Base-by-base conservation (phyloP, 2,329 filamentous ascomycete species). In the Colletotrichum liaoningense region DNA sequence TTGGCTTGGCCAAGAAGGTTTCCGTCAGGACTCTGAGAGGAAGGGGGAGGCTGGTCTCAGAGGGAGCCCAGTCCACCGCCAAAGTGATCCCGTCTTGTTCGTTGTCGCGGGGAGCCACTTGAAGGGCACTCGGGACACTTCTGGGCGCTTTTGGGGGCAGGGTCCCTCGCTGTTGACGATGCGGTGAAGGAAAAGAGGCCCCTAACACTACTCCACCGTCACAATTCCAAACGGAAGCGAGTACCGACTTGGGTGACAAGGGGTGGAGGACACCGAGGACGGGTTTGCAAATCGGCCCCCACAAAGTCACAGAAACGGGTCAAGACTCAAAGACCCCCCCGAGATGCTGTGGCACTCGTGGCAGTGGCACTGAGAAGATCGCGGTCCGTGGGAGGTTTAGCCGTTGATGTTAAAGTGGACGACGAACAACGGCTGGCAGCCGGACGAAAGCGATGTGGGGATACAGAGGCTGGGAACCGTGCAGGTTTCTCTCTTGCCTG, bases 141-240 rank as follows among this genome's bases (percentile, higher is more conserved):
- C 64, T 63, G 64, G 69, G 57, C 64, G 58, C 54, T n/a, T 54
- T 56, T 24, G 38, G 57, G 66, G 59, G 30, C 42, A 68, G 62
- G 67, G 67, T 56, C 26, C 55, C 54, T 60, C 67, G 67, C 67
- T 57, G 70, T 46, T 42, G 46, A 73, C 70, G 67, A 73, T 73
- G 70, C 70, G 70, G 70, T 73, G 70, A 73, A 38, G 69, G 67
- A 73, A 55, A 70, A 60, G 60, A 64, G 46, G 60, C 35, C 70
- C 67, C 67, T 73, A 62, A 70, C 64, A 73, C 55, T 57, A 65
- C 70, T 59, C 69, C 69, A 72, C 69, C 58, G 58, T 52, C 66
- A 24, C 42, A 52, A 30, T 59, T 69, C 59, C 67, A 62, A 70
- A 60, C 67, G 67, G 70, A 65, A 62, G 60, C 60, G 70, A 65